Base-by-base conservation (phyloP, 805 yeast species). In the Wickerhamiella brachini region DNA sequence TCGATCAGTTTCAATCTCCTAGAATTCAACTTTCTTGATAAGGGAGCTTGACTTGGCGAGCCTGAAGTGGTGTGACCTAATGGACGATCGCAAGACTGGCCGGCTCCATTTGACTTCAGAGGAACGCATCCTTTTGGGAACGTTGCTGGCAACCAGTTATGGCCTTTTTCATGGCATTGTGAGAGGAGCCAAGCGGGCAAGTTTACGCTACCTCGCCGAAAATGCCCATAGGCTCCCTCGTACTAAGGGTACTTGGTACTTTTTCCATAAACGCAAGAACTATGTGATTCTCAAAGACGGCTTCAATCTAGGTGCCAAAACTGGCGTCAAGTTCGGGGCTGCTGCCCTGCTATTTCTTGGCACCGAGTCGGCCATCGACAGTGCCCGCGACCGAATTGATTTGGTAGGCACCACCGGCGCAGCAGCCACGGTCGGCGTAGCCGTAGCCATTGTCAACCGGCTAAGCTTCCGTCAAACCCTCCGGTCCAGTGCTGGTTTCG, bases 231-330 rank as follows among this genome's bases (percentile, higher is more conserved):
- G 95, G 49, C 67, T 87, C 52, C 95, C 95, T 7, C 72, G 65
- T 21, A 78, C 82, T 0, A 81, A 78, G 50, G 88, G 86, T 20
- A 93, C 90, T 0, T 86, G 95, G 95, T 86, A 83, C 61, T 83
- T 81, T 62, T 86, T 86, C 65, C 93, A 86, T 66, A 85, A 83
- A 66, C 74, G 86, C 55, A 86, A 85, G 68, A 83, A 84, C 65
- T 83, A 84, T 64, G 83, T 82, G 29, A 78, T 85, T 66, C 65
- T 83, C 37, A 71, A 75, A 52, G 70, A 71, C 24, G 85, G 85
- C 0, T 66, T 78, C 55, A 68, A 67, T 18, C 50, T 57, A 7
- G 88, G 82, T 0, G 57, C 73, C n/a, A 63, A 59, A 38, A 68
- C 69, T 9, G 74, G 71, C 50, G 55, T 58, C 17, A 74, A 71